Evolutionary conservation across 139 green algal genomes (phyloP), one percentile per base, ranked within the genome.

Genomic region (Chlorella ohadii): DNA sequence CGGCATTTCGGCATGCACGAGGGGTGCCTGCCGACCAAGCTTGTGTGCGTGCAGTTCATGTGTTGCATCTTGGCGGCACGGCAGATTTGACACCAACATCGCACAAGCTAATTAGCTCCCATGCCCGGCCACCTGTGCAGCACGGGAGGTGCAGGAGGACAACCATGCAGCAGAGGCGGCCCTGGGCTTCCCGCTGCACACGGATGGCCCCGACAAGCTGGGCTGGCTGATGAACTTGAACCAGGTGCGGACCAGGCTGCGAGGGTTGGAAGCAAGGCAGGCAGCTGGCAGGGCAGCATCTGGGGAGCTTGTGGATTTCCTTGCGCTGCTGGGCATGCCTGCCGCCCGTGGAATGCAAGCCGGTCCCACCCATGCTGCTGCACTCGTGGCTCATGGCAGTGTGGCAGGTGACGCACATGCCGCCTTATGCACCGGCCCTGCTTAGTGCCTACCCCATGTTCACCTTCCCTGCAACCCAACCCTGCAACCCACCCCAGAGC

Each of bases 201-300:
- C 81, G 3, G 89, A 94, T 17, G 95, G 93, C 0, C 84, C 92
- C 9, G 89, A 94, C 66, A 87, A 90, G 3, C 89, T 99, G 36
- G 96, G 96, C 47, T 99, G 96, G 96, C 92, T 99, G 22, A 90
- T 99, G 67, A 99, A 98, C 88, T 90, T 97, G 55, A 94, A 92
- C 28, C 85, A 91, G 76, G 95, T 97, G 68, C 74, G 92, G 9
- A 3, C 0, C 44, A 4, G 51, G 47, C 51, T 38, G 44, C 28
- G 22, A 9, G 28, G 22, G 16, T 70, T 16, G 27, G 59, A 31
- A n/a, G 59, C 17, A 33, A 23, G 59, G 59, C 23, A 16, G 63
- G 1, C 63, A 36, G 63, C 31, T 59, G 51, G 51, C 2, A 13
- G 9, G 51, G 51, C 22, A 22, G 51, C 51, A 59, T 6, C 44